phyloP scores from a whole-genome alignment of 2,329 filamentous ascomycete species.

The Cordyceps cateniannulata region DNA sequence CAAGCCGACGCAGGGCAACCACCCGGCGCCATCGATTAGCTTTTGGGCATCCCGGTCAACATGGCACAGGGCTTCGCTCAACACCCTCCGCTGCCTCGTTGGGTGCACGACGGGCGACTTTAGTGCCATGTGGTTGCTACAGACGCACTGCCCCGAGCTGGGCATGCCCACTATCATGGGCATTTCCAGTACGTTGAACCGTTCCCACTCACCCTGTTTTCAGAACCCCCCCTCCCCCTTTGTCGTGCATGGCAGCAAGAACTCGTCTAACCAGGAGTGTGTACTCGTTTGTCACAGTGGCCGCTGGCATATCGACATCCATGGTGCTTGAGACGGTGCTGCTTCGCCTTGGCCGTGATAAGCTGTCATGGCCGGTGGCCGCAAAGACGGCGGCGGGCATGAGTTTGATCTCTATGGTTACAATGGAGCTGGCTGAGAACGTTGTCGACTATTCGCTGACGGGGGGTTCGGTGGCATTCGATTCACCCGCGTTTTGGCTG shows the following conservation, averaged over 20 bases:
- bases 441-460: conserved; percentile 49
- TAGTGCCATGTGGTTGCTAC: conserved; percentile 48
- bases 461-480: conserved; percentile 40
- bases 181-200: conserved; percentile 37
- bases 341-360: conserved; percentile 41
- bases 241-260: no score
- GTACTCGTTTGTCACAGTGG: conserved; percentile 32
- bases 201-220: no score
- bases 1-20: neutral
- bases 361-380: conserved; percentile 39
- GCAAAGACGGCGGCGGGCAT: conserved; percentile 49
- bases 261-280: neutral
- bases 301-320: conserved; percentile 43
- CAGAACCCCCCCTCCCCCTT: neutral
- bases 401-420: conserved; percentile 53
- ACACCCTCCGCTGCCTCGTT: conserved; percentile 48
- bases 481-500: conserved; percentile 43
- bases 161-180: conserved; percentile 45
- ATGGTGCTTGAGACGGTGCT: conserved; percentile 46
- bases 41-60: conserved; percentile 9
- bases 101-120: conserved; percentile 53
- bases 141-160: conserved; percentile 38
- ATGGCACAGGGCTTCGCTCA: conserved; percentile 46
- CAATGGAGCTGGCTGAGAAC: conserved; percentile 52
- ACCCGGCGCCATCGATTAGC: neutral